Base-by-base conservation (phyloP, 2,329 filamentous ascomycete genomes). In the Mycosphaerella sp. region DNA sequence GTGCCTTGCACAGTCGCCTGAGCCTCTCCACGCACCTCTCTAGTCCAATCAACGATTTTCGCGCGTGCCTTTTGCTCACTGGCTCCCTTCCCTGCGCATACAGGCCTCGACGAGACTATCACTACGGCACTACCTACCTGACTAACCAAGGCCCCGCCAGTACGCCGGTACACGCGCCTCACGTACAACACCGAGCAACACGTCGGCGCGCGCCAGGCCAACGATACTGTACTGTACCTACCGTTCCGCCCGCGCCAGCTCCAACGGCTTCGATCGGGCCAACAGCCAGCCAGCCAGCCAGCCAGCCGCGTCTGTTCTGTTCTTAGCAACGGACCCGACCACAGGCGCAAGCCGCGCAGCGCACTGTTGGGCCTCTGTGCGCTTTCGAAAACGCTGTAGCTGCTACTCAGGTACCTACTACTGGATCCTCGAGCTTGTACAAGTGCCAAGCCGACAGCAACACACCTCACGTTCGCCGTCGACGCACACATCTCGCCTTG, bases 151-250 rank as follows among this genome's bases (percentile, higher is more conserved):
- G 43, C 36, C 43, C 34, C 34, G 43, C 43, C 36, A 25, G 44
- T 46, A 34, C 44, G 44, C 44, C 44, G 44, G 34, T 27, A 46
- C 44, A 46, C 44, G 34, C 44, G 44, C 44, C 43, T 30, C 43
- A 45, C 44, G 34, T 39, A 46, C 44, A 37, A 39, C 43, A 45
- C 21, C 30, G 32, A 35, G 4, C 16, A 45, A 45, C 44, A 46
- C 44, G 44, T 40, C 44, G 34, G 34, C 37, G 18, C 13, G 34
- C 44, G 42, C 30, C 42, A 36, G 13, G 25, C n/a, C 25, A 21
- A 30, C 41, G 41, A 35, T 36, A 36, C 44, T 32, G 44, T n/a
- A n/a, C n/a, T n/a, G n/a, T n/a, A n/a, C n/a, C n/a, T n/a, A n/a
- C n/a, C n/a, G n/a, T n/a, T n/a, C n/a, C 44, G 41, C 41, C n/a